Base-by-base conservation (phyloP, 2,329 filamentous ascomycete genomes). In the Biscogniauxia sp. region DNA sequence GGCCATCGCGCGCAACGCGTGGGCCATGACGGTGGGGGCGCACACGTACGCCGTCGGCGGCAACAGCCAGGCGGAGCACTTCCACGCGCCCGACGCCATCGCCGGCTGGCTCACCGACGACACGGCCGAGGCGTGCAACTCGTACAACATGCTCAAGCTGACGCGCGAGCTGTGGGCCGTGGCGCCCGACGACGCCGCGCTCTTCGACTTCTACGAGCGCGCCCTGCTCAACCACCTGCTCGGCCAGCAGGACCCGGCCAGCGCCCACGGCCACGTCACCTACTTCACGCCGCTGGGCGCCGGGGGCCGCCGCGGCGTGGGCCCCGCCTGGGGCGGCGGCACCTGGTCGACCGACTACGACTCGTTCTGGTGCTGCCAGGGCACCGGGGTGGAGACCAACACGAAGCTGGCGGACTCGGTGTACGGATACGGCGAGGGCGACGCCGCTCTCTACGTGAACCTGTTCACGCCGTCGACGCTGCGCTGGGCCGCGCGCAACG, bases 131-230 rank as follows among this genome's bases (percentile, higher is more conserved):
- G 76, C 76, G 1, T 84, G 82, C 70, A 84, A 84, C 68, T 81
- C 80, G 0, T 83, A 84, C 68, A 84, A 84, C 65, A 84, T 84
- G 82, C 78, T 84, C 53, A 84, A 84, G 66, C 70, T 84, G 41
- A 83, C 82, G 0, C 76, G 80, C 0, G 80, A 84, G 58, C 74
- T 84, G 4, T 84, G 78, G 78, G 69, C 75, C 1, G 69, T 78
- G 32, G 73, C 80, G 26, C 79, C 80, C 0, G 72, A 71, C 19
- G 69, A 71, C 19, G 69, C 77, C 2, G 69, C 72, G 1, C 83
- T 83, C 68, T 82, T 84, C 63, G 81, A 84, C 69, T 84, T 76
- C 64, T 84, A 84, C 66, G 82, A 84, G 70, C 74, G 74, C 2
- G 78, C 80, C 0, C 65, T 83, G 15, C 68, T 82, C 57, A 84